phyloP scores from a whole-genome alignment of 2,329 filamentous ascomycete species.

The Colletotrichum liaoningense region DNA sequence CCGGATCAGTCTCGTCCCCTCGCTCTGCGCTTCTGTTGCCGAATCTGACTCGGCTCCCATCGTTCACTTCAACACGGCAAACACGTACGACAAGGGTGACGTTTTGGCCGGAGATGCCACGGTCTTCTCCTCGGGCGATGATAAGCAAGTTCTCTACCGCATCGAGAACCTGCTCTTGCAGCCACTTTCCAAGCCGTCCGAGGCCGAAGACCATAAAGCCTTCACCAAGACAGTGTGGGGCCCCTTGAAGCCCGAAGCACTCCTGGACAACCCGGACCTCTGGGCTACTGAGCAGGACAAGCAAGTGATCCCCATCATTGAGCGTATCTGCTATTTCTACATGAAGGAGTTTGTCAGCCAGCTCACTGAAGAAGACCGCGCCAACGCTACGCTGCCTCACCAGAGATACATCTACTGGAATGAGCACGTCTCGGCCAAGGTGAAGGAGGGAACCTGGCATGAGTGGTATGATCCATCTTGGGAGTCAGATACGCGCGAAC shows the following conservation, averaged over 20 bases:
- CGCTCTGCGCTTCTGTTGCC: not conserved
- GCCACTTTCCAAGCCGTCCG: conserved; percentile 2
- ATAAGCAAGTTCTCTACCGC: not conserved
- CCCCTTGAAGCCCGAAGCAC: not conserved
- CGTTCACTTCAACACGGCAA: conserved; percentile 8
- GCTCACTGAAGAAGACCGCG: not conserved
- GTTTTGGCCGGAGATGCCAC: not conserved
- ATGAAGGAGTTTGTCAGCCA: not conserved
- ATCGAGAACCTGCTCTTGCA: conserved; percentile 11
- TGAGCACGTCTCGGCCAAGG: conserved; percentile 7
- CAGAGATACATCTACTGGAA: conserved; percentile 21
- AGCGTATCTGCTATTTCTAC: conserved; percentile 17
- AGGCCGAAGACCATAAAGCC: conserved; percentile 4
- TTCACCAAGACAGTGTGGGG: conserved; percentile 21
- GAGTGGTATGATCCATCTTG: not conserved
- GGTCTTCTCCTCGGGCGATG: not conserved
- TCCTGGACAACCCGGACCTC: conserved; percentile 8
- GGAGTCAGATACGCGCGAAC: not conserved
- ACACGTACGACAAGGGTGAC: not conserved
- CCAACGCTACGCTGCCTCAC: not conserved
- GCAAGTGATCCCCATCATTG: conserved; percentile 13
- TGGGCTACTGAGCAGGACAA: conserved; percentile 23
- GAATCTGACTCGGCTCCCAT: not conserved
- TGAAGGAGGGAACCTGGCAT: not conserved
- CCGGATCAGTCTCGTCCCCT: conserved; percentile 10